Evolutionary conservation across 306 rosid genomes (phyloP).

Genomic region (Begonia fuchsioides): DNA sequence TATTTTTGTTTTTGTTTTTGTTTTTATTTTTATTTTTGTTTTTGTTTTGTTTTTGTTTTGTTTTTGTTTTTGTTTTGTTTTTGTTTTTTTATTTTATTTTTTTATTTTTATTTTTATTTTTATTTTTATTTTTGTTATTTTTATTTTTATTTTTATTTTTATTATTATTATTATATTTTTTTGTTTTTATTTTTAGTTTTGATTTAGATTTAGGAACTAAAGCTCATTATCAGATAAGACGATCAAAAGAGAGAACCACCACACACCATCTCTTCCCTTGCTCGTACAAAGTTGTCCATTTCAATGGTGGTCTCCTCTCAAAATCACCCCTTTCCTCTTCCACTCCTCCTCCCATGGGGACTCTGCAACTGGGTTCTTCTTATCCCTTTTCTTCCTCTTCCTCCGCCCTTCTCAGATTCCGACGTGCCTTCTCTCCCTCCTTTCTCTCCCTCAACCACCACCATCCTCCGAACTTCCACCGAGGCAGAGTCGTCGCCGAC

Average conservation of each 20-base stretch:
- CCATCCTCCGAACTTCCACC: conserved; percentile 16
- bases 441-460: conserved; percentile 15
- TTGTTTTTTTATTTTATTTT: too few species aligned
- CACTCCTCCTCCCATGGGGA: conserved; percentile 31
- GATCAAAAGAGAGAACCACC: conserved; percentile 17
- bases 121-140: too few species aligned
- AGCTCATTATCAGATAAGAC: conserved; percentile 37
- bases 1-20: too few species aligned
- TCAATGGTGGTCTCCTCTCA: background rate
- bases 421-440: background rate
- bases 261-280: conserved; percentile 5
- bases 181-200: too few species aligned
- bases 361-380: conserved; percentile 29
- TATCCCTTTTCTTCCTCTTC: conserved; percentile 18
- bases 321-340: background rate
- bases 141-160: too few species aligned
- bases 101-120: too few species aligned
- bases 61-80: too few species aligned
- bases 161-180: too few species aligned
- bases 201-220: too few species aligned
- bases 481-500: conserved; percentile 43
- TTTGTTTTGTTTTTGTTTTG: too few species aligned
- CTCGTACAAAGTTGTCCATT: background rate
- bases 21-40: too few species aligned
- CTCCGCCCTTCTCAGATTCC: conserved; percentile 17